Evolutionary conservation across 768 basidiomycete species (phyloP), one percentile per base, ranked within the genome.

Genomic region (Hericium alpestre): DNA sequence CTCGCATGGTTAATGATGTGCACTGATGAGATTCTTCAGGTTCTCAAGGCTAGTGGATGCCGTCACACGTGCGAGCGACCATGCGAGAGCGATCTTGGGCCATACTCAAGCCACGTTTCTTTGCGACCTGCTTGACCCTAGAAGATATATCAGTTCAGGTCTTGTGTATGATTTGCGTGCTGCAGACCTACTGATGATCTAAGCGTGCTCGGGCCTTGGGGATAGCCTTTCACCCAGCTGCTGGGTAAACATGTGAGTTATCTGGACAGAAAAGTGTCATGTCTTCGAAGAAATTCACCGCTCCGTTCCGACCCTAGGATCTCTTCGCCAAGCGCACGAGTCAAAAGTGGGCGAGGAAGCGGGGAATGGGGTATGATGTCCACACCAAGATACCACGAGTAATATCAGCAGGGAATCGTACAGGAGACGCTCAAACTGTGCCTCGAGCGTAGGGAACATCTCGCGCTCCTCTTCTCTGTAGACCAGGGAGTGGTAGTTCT

Each of bases 81-180:
- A 77, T 12, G 77, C 72, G 40, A 75, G 59, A 4, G 77, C 67
- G 53, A 78, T 63, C 51, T 76, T 73, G 0, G 0, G 73, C 73
- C 75, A 77, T 78, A 54, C 65, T 73, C 18, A 69, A 60, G 4
- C 69, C 69, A 51, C 67, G 71, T 58, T 63, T 72, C 40, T 64
- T 61, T 11, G 76, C 71, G 8, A 77, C 60, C 76, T 23, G 23
- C 23, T 23, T 4, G 23, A 23, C 23, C 25, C 25, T 25, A 69
- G 43, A 77, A 73, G 13, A 12, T 37, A 38, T 13, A 38, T 13
- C 8, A 0, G 9, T 13, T 32, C 37, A 46, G 16, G 7, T 22
- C 43, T 22, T 46, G n/a, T 22, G 22, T 1, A 9, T 12, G 51
- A 16, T 40, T 9, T 13, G 10, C 16, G 37, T 13, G 12, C 2